phyloP scores from a whole-genome alignment of 768 basidiomycete species.

The Neoboletus brunneissimus region DNA sequence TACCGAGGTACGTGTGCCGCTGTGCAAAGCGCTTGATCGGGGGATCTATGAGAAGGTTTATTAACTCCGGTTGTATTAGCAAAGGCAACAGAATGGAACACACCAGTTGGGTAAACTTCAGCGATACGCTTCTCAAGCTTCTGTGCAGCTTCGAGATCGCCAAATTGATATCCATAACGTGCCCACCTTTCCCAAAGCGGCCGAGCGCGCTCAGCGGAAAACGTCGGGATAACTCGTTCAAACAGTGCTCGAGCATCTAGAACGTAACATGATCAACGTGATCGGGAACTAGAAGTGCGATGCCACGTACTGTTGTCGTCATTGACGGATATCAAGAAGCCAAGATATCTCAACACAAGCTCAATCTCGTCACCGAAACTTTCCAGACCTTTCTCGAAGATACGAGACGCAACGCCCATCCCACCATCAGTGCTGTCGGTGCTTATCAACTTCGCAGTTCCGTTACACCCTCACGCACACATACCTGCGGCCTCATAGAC shows the following conservation, averaged over 20 bases:
- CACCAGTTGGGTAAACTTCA: conserved; percentile 85
- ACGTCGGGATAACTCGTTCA: conserved; percentile 79
- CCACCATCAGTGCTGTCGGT: conserved; percentile 66
- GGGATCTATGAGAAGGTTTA: conserved; percentile 52
- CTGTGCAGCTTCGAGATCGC: conserved; percentile 83
- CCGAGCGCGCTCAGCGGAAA: conserved; percentile 73
- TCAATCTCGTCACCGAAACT: conserved; percentile 78
- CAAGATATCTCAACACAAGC: conserved; percentile 84
- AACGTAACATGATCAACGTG: conserved; percentile 1
- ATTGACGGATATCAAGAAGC: conserved; percentile 91
- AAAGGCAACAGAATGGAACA: conserved; percentile 19
- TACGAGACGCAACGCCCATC: conserved; percentile 74
- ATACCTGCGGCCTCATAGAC: conserved; percentile 89
- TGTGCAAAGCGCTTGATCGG: conserved; percentile 90
- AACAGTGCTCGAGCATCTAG: conserved; percentile 95
- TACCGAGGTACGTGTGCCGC: conserved; percentile 66
- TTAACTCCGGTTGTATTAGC: background rate
- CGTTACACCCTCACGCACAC: background rate
- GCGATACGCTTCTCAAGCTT: conserved; percentile 88
- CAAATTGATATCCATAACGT: conserved; percentile 91
- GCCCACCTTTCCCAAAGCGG: conserved; percentile 97
- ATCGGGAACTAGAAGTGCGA: background rate
- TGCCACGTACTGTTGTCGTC: conserved; percentile 83
- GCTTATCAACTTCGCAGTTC: conserved; percentile 4
- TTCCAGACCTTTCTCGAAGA: conserved; percentile 93